phyloP scores from a whole-genome alignment of 441 rosid genomes.

The Syzygium syzygioides region DNA sequence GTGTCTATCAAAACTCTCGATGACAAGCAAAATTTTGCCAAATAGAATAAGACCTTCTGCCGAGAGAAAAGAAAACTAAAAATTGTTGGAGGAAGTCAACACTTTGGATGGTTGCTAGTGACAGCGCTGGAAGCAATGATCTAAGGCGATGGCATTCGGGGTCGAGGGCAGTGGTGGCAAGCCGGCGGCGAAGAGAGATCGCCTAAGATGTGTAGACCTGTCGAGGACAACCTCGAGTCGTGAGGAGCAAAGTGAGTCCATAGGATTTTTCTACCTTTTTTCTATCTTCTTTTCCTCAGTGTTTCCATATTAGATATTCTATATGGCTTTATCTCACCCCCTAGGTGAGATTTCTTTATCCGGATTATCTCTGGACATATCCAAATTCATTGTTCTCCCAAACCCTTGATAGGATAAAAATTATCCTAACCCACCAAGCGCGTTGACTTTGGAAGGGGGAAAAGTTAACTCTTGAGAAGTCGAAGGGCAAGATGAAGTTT shows the following conservation, averaged over 20 bases:
- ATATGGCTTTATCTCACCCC: not conserved
- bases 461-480: not conserved
- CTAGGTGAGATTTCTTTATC: not conserved
- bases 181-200: no score
- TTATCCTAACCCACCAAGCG: not conserved
- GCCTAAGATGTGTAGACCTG: no score
- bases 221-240: no score
- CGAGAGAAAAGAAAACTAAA: not conserved
- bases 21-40: not conserved
- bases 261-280: not conserved
- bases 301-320: not conserved
- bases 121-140: not conserved
- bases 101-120: not conserved
- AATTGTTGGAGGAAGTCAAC: not conserved
- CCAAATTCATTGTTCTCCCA: not conserved
- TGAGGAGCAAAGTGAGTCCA: not conserved
- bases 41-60: not conserved
- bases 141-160: not conserved
- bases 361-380: not conserved
- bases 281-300: no score
- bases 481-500: not conserved
- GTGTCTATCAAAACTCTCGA: not conserved
- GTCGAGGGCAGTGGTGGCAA: not conserved
- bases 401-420: not conserved
- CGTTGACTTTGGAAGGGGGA: not conserved